Conservation (phyloP, 768 basidiomycete genomes). For the Holtermannia corniformis region DNA sequence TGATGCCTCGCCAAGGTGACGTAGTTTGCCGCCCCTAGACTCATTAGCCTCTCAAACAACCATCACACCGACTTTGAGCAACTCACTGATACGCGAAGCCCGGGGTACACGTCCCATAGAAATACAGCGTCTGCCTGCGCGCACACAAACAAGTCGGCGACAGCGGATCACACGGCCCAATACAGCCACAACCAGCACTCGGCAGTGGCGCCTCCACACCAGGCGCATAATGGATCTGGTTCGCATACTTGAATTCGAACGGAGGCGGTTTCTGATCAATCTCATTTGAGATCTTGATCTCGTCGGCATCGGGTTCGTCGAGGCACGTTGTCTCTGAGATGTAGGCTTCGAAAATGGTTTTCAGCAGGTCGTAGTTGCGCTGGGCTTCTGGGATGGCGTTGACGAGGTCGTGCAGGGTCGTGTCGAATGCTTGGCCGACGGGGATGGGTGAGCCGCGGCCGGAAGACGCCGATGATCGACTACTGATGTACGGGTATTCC, state of each 20-base stretch:
- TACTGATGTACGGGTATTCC: no score
- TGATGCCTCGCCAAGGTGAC: slow-evolving; percentile 24
- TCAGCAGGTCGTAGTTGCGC: slow-evolving; percentile 26
- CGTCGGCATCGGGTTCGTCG: slow-evolving; percentile 62
- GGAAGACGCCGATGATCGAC: no score
- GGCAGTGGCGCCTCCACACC: slow-evolving; percentile 60
- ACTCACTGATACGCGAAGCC: slow-evolving; percentile 61
- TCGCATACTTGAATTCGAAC: slow-evolving; percentile 83
- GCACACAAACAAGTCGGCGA: slow-evolving; percentile 65
- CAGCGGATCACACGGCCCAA: slow-evolving; percentile 64
- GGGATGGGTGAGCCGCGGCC: no score
- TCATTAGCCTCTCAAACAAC: background rate
- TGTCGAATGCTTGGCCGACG: no score
- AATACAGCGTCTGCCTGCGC: slow-evolving; percentile 49
- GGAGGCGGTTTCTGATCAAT: slow-evolving; percentile 56
- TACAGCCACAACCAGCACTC: slow-evolving; percentile 62
- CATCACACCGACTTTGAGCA: slow-evolving; percentile 2
- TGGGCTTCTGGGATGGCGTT: background rate
- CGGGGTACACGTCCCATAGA: slow-evolving; percentile 40
- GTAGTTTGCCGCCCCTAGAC: slow-evolving; percentile 48
- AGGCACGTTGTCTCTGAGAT: slow-evolving; percentile 57
- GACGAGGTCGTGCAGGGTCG: background rate
- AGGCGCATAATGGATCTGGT: slow-evolving; percentile 64
- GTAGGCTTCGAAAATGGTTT: slow-evolving; percentile 54
- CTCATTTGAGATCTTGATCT: slow-evolving; percentile 58